Evolutionary conservation across 2,329 filamentous ascomycete species (phyloP).

Genomic region (Penicillium sp.): DNA sequence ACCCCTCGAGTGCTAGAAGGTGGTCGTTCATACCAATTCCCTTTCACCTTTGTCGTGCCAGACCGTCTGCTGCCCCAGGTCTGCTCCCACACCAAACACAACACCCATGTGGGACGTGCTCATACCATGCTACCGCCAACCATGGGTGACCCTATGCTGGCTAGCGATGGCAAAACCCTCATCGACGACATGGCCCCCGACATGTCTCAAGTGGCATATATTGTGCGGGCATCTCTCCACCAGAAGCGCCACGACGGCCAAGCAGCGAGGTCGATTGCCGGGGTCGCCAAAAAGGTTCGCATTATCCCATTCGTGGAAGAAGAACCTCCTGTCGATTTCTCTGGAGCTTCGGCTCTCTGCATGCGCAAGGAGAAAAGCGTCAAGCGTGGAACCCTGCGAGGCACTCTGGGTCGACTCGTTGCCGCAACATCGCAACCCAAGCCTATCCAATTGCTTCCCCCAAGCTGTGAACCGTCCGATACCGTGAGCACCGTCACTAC

Average conservation of each 20-base stretch:
- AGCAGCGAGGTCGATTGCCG: constrained; percentile 47
- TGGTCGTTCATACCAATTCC: constrained; percentile 59
- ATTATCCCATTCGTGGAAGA: constrained; percentile 62
- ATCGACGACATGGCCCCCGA: constrained; percentile 65
- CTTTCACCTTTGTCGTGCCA: constrained; percentile 66
- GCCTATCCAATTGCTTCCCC: constrained; percentile 53
- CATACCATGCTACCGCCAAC: constrained; percentile 64
- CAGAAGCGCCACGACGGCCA: constrained; percentile 41
- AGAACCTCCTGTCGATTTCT: constrained; percentile 58
- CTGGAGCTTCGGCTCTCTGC: constrained; percentile 53
- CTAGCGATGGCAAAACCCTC: constrained; percentile 51
- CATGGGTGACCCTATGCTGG: constrained; percentile 60
- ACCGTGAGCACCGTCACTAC: constrained; percentile 58
- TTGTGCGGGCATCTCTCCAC: constrained; percentile 52
- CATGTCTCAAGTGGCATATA: constrained; percentile 63
- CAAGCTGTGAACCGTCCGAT: constrained; percentile 35
- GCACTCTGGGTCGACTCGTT: constrained; percentile 60
- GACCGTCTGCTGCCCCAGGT: constrained; percentile 60
- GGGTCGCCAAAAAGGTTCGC: constrained; percentile 58
- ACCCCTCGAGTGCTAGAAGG: constrained; percentile 56
- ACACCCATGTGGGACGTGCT: constrained; percentile 54
- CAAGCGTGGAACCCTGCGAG: constrained; percentile 60
- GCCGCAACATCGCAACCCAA: constrained; percentile 62
- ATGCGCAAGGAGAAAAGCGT: constrained; percentile 61
- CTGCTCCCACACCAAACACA: constrained; percentile 57